phyloP scores from a whole-genome alignment of 176 grass and related monocot species.

The Musa itinerans region DNA sequence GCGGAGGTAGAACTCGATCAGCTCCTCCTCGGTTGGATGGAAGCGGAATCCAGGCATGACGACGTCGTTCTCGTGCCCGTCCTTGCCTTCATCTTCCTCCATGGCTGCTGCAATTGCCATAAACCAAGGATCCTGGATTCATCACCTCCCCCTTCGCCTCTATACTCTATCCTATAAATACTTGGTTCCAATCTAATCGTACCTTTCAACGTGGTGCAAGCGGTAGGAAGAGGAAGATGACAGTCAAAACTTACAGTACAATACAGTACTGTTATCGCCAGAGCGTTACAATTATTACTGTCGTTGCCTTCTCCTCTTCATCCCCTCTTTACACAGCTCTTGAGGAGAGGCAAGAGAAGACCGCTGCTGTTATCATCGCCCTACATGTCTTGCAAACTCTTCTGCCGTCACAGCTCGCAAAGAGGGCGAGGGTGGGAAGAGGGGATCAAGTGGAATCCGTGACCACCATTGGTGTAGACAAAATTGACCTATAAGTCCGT shows the following conservation, averaged over 20 bases:
- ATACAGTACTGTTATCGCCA: not conserved
- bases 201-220: not conserved
- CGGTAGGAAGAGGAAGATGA: not conserved
- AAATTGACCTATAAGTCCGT: not conserved
- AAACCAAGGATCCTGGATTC: constrained; percentile 21
- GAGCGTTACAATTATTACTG: not conserved
- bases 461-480: not conserved
- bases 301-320: not conserved
- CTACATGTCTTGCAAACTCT: no score
- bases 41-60: constrained; percentile 97
- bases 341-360: no score
- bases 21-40: constrained; percentile 95
- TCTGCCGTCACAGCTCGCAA: no score
- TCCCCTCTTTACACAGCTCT: not conserved
- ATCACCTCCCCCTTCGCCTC: constrained; percentile 15
- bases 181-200: constrained; percentile 6
- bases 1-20: constrained; percentile 98
- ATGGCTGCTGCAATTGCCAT: constrained; percentile 20
- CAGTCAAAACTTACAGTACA: not conserved
- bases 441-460: not conserved
- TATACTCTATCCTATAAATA: constrained; percentile 33
- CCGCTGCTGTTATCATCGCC: no score
- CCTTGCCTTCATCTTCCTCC: not conserved
- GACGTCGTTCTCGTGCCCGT: constrained; percentile 46
- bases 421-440: not conserved